Base-by-base conservation (phyloP, 1,284 basidiomycete genomes). In the Naganishia sp. region DNA sequence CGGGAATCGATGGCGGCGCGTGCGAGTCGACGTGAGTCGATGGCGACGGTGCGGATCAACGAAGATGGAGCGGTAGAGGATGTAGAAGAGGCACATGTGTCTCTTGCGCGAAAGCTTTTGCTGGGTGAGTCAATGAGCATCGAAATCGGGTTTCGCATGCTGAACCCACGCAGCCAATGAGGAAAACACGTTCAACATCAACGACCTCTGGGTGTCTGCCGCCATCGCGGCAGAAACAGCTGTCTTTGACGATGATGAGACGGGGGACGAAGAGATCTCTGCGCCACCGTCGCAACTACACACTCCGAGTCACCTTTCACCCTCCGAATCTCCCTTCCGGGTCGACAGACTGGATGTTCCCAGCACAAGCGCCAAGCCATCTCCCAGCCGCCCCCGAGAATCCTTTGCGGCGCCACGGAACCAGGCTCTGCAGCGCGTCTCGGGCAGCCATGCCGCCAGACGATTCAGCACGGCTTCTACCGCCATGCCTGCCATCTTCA, bases 31-130 rank as follows among this genome's bases (percentile, higher is more conserved):
- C 67, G 77, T 3, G 74, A 71, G 3, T 79, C 78, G 2, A 69
- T 71, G 13, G 75, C n/a, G 70, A 67, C 15, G 15, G 60, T 50
- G 18, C 15, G 45, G 21, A 49, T 53, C 31, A 61, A 45, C 23
- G 65, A 63, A 10, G 65, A 68, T 64, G 67, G 60, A 25, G 55
- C 48, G 36, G 48, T 61, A 10, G 66, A 67, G 25, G 69, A 70
- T 42, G 68, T 69, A 1, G 72, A 69, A 0, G 71, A 70, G 21
- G 64, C 70, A 69, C 75, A 75, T 23, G 69, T 79, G 21, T 90
- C 89, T 73, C 92, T 98, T 72, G 90, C 94, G 0, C 92, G 97
- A 75, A 85, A 90, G 69, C 78, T 95, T n/a, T 81, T 95, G 33
- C 87, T 95, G 80, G 81, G 78, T 80, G 48, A 63, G 78, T 71